Base-by-base conservation (phyloP, 805 yeast species). In the Schizosaccharomyces octosporus region DNA sequence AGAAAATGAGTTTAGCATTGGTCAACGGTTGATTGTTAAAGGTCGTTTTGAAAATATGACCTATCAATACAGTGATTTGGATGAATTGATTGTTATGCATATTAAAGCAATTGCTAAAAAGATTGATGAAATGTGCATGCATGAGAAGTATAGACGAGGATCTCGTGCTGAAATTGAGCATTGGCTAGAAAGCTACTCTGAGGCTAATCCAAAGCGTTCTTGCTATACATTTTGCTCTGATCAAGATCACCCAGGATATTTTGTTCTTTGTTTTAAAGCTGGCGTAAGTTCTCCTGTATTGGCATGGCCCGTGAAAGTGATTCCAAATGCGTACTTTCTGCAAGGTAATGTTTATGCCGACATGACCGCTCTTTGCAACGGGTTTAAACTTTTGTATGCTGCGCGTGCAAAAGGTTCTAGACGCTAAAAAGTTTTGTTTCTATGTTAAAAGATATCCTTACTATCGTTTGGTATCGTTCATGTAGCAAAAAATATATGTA, bases 211-310 rank as follows among this genome's bases (percentile, higher is more conserved):
- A 55, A 83, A 83, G 68, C 83, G 88, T 72, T 84, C 95, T 63
- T 87, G 87, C 17, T 93, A 93, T 69, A 87, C 87, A 54, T 93
- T 89, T 75, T 85, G 95, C 69, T 83, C 81, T 71, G 95, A 94
- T 72, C 86, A 85, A 71, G 84, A 82, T 67, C 81, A 83, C 54
- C 96, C 99, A 1, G 97, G 98, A n/a, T 87, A 90, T 81, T 88
- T 93, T 71, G 76, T 81, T 67, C 74, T 93, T 63, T 79, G 89
- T 72, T 90, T 90, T 77, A 90, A 90, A 73, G 82, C 88, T 48
- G 85, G 71, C 39, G 69, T 66, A 27, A 62, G 63, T 55, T 62
- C 72, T 36, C 70, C 72, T 2, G 77, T 88, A 45, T 80, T 81
- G 67, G 81, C 87, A 2, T 87, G 97, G 95, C 86, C 87, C 68